Percentiles rank a stretch among this genome's conserved stretches.
Conservation (phyloP, 108 stramenopile species). For the Phaeodactylum tricornutum region DNA sequence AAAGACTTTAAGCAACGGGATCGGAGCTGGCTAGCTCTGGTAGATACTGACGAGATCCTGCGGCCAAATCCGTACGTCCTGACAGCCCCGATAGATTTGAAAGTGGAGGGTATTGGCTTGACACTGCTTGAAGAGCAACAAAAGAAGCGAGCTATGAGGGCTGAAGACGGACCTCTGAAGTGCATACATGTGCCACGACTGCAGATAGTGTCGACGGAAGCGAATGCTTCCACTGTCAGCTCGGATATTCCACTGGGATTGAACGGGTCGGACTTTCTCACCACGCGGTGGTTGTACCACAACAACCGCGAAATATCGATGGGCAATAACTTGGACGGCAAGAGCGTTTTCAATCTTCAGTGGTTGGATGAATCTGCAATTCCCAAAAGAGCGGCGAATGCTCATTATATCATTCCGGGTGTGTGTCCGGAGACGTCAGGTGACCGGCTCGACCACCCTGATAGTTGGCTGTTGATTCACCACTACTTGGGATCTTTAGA, state of each 20-base stretch:
- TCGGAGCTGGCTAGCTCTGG: constrained; percentile 27
- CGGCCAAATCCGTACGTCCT: constrained; percentile 12
- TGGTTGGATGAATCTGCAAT: background rate
- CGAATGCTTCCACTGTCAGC: background rate
- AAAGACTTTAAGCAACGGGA: constrained; percentile 2
- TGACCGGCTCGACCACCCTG: background rate
- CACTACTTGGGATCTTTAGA: constrained; percentile 18
- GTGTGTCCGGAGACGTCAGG: background rate
- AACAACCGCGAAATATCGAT: constrained; percentile 3
- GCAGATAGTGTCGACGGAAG: background rate
- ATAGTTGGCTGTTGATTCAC: constrained; percentile 7
- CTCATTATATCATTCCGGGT: constrained; percentile 5
- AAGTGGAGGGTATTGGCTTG: too few species aligned
- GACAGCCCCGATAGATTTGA: too few species aligned
- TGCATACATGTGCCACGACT: background rate
- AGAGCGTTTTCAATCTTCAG: background rate
- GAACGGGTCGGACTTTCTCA: constrained; percentile 3
- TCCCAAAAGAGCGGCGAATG: constrained; percentile 4
- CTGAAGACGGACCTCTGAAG: too few species aligned
- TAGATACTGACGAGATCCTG: constrained; percentile 35
- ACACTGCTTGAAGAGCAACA: too few species aligned
- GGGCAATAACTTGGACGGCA: constrained; percentile 11
- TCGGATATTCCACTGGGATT: constrained; percentile 5
- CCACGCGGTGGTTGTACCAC: constrained; percentile 12
- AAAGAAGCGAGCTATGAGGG: too few species aligned